phyloP scores from a whole-genome alignment of 139 green algal species.

The Chlamydomonas asymmetrica region DNA sequence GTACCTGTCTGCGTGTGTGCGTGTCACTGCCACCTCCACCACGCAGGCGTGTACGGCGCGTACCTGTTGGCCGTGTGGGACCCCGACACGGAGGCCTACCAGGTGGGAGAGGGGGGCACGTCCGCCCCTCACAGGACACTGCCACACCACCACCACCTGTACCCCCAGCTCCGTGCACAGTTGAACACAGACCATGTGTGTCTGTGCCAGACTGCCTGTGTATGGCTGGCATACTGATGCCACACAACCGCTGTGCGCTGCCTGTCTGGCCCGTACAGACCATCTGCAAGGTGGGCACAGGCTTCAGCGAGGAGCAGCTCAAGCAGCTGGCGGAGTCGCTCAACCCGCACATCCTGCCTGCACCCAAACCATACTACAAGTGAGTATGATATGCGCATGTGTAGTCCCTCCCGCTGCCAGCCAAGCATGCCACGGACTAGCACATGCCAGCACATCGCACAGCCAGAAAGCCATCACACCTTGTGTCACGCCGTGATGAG shows the following conservation, averaged over 20 bases:
- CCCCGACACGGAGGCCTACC: conserved; percentile 81
- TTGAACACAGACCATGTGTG: too few relatives aligned
- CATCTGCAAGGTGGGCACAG: conserved; percentile 96
- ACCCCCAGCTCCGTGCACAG: too few relatives aligned
- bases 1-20: neutral
- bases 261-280: too few relatives aligned
- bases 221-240: too few relatives aligned
- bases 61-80: conserved; percentile 95
- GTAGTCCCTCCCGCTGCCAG: neutral
- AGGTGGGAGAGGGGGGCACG: too few relatives aligned
- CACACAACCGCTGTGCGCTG: too few relatives aligned
- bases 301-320: conserved; percentile 91
- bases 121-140: neutral
- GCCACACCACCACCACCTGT: neutral
- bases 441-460: too few relatives aligned
- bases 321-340: conserved; percentile 72
- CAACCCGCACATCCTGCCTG: conserved; percentile 61
- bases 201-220: too few relatives aligned
- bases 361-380: conserved; percentile 78
- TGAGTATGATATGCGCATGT: too few relatives aligned
- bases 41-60: conserved; percentile 83
- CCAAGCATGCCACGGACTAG: neutral
- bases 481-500: too few relatives aligned
- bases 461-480: too few relatives aligned
- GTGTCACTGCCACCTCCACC: neutral